Evolutionary conservation across 2,329 filamentous ascomycete genomes (phyloP), one percentile per base, ranked within the genome.

Genomic region (Stachybotrys chlorohalonatus): DNA sequence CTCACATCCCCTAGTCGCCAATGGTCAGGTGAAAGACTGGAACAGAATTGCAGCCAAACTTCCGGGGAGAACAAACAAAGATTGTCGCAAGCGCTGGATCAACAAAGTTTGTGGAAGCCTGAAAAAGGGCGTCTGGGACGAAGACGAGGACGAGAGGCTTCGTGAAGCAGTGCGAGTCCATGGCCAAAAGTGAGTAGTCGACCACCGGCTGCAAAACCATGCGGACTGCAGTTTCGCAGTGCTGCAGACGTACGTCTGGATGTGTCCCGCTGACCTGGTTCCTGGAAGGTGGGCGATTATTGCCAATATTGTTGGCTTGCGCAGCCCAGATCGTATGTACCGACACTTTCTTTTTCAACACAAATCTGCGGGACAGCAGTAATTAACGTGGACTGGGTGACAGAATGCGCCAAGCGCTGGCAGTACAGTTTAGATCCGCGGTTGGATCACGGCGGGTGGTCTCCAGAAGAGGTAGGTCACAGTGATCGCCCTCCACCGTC

Each of bases 351-450:
- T 7, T 36, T 36, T 13, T 31, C 8, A 11, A 11, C 30, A 11
- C 8, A 36, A 31, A 11, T 31, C 15, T 31, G 17, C 7, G 32
- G 11, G 32, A 13, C 11, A 32, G 32, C 24, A 32, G 31, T 17
- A 45, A 39, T 32, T 52, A 17, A 52, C 17, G 2, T 16, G n/a
- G 2, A 31, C 31, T 4, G 31, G 36, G 8, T 11, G n/a, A 15
- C 52, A 75, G 73, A 76, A 62, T 75, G 73, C 57, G 71, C 73
- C n/a, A 75, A 76, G 57, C 64, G 73, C 48, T 76, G 73, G 73
- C 71, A 73, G 49, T 71, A 73, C 31, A 71, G 68, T 8, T 67
- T 75, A 2, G 70, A 74, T 56, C 73, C 73, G 4, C 64, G 67
- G 17, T 61, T 76, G 52, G 65, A 61, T 62, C 66, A 54, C 56